phyloP scores from a whole-genome alignment of 2,329 filamentous ascomycete species.

The Pezicula radicicola region DNA sequence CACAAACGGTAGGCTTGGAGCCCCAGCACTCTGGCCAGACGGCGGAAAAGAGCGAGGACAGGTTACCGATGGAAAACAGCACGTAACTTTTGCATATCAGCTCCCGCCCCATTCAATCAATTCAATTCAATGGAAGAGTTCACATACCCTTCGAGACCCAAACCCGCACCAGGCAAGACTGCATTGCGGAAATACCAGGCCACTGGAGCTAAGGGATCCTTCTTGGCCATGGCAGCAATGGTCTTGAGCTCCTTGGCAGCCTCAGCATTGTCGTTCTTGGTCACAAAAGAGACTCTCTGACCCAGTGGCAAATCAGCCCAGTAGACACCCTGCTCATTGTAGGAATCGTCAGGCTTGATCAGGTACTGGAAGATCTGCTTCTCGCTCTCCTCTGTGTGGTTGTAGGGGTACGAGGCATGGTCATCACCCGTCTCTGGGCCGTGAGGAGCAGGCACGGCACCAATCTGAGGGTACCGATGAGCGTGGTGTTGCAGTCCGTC shows the following conservation, averaged over 20 bases:
- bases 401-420: constrained; percentile 14
- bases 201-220: constrained; percentile 81
- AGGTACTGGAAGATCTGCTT: constrained; percentile 70
- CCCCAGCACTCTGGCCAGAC: constrained; percentile 79
- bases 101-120: constrained; percentile 4
- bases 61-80: constrained; percentile 93
- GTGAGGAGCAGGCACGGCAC: constrained; percentile 25
- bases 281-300: constrained; percentile 73
- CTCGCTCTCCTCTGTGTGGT: constrained; percentile 34
- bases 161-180: constrained; percentile 86
- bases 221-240: constrained; percentile 79
- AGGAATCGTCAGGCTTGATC: constrained; percentile 85
- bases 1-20: constrained; percentile 55
- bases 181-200: constrained; percentile 86
- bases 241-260: constrained; percentile 60
- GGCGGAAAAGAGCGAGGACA: constrained; percentile 75
- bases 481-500: constrained; percentile 15
- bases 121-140: background rate
- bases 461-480: constrained; percentile 22
- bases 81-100: constrained; percentile 63
- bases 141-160: constrained; percentile 76
- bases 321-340: constrained; percentile 78
- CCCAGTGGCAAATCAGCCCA: constrained; percentile 82
- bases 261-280: constrained; percentile 68
- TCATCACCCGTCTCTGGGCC: constrained; percentile 29